These are phyloP conservation scores for Yamadazyma buinensis DNA, from an alignment of 1,139 yeast species.

Conservation along the genomic window DNA sequence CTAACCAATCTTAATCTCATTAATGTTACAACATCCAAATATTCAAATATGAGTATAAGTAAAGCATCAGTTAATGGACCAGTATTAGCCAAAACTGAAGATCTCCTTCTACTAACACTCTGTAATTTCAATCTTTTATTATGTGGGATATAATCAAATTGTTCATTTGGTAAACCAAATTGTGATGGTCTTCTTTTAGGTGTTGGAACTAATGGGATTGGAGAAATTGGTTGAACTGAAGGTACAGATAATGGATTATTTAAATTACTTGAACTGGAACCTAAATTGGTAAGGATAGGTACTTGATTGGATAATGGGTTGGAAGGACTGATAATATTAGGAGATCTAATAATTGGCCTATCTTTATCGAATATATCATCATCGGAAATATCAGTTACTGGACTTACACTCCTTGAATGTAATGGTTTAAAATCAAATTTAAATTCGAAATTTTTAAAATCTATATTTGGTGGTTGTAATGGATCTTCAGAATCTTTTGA, in stretches of 20 bases:
- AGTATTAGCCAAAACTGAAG: constrained; percentile 49
- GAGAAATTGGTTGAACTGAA: not conserved
- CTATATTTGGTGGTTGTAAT: no score
- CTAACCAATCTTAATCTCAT: constrained; percentile 57
- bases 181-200: constrained; percentile 5
- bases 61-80: constrained; percentile 60
- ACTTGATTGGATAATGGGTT: no score
- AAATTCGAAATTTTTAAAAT: constrained; percentile 12
- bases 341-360: not conserved
- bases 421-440: constrained; percentile 15
- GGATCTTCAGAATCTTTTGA: no score
- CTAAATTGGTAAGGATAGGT: no score
- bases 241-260: not conserved
- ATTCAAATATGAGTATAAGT: constrained; percentile 49
- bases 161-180: constrained; percentile 12
- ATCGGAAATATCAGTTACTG: constrained; percentile 8
- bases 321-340: not conserved
- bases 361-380: constrained; percentile 7
- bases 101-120: constrained; percentile 42
- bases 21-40: constrained; percentile 49
- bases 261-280: no score
- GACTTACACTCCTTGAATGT: constrained; percentile 17
- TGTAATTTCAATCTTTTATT: constrained; percentile 49
- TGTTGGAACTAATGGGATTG: not conserved
- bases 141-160: constrained; percentile 44